Conservation (phyloP, 2,329 filamentous ascomycete genomes). For the Phialemoniopsis sp. region DNA sequence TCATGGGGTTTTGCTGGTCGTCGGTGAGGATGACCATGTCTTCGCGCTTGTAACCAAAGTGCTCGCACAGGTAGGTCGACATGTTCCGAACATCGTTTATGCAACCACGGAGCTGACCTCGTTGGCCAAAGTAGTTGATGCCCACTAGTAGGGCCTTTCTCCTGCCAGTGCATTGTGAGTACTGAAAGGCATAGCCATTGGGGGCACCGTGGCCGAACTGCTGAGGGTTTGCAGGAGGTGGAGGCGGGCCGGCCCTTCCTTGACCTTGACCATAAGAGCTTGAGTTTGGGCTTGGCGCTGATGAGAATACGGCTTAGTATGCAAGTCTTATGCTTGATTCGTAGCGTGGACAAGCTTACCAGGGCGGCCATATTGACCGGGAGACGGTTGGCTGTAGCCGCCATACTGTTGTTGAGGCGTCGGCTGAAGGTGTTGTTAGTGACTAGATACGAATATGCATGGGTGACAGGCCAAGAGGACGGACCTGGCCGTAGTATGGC, state of each 20-base stretch:
- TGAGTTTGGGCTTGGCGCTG: slow-evolving; percentile 24
- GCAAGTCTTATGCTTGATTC: too few species aligned
- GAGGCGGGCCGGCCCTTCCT: slow-evolving; percentile 50
- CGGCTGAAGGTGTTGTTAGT: slow-evolving; percentile 17
- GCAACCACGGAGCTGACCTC: slow-evolving; percentile 84
- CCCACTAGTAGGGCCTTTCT: slow-evolving; percentile 89
- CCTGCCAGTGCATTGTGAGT: slow-evolving; percentile 84
- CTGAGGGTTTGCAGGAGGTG: slow-evolving; percentile 64
- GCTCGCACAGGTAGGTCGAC: slow-evolving; percentile 82
- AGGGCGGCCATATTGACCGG: slow-evolving; percentile 43
- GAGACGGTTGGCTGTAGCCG: slow-evolving; percentile 32
- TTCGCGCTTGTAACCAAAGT: slow-evolving; percentile 89
- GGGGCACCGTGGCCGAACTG: slow-evolving; percentile 79
- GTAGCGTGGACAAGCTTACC: too few species aligned
- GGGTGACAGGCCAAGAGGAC: slow-evolving; percentile 7
- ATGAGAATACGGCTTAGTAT: background rate
- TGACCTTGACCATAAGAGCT: slow-evolving; percentile 55
- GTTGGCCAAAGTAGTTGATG: slow-evolving; percentile 95
- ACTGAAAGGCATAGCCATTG: slow-evolving; percentile 77
- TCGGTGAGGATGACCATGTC: slow-evolving; percentile 97
- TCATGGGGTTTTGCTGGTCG: slow-evolving; percentile 96
- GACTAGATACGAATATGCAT: slow-evolving; percentile 2
- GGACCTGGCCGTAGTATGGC: slow-evolving; percentile 36
- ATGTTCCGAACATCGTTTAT: slow-evolving; percentile 99
- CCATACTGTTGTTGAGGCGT: slow-evolving; percentile 36